Evolutionary conservation across 257 asterid species (phyloP).

Genomic region (Salvia miltiorrhiza): DNA sequence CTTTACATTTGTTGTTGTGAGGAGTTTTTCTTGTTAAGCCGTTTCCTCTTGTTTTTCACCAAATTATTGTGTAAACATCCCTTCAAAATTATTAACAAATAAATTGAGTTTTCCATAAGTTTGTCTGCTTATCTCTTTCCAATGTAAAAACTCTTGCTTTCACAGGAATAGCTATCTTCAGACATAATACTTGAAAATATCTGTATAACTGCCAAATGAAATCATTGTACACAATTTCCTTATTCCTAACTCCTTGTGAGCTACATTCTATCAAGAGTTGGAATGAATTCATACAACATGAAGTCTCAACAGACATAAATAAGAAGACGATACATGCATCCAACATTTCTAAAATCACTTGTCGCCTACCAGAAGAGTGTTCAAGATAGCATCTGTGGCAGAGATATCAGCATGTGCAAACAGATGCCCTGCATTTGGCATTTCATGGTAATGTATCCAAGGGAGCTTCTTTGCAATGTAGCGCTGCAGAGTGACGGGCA

Average conservation of each 20-base stretch:
- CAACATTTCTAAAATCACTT: not conserved
- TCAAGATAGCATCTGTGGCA: slow-evolving; percentile 36
- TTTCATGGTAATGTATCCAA: slow-evolving; percentile 49
- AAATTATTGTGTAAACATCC: slow-evolving; percentile 13
- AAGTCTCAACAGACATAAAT: not conserved
- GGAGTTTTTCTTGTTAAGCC: slow-evolving; percentile 19
- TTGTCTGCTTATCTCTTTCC: not conserved
- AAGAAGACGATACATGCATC: not conserved
- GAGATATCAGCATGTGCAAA: slow-evolving; percentile 19
- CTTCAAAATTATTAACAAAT: slow-evolving; percentile 4
- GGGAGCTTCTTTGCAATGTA: slow-evolving; percentile 56
- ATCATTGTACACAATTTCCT: not conserved
- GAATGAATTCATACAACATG: not conserved
- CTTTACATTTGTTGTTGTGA: slow-evolving; percentile 15
- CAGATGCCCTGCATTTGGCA: slow-evolving; percentile 41
- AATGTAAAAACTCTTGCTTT: not conserved
- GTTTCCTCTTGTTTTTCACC: slow-evolving; percentile 9
- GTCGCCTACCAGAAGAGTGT: slow-evolving; percentile 36
- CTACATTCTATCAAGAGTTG: not conserved
- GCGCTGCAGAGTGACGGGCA: slow-evolving; percentile 56
- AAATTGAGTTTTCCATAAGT: slow-evolving; percentile 3
- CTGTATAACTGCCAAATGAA: not conserved
- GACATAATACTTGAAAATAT: not conserved
- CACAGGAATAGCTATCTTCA: not conserved
- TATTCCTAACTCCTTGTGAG: not conserved